Conservation (phyloP, 352 stramenopile species). For the Phytophthora pinifolia region DNA sequence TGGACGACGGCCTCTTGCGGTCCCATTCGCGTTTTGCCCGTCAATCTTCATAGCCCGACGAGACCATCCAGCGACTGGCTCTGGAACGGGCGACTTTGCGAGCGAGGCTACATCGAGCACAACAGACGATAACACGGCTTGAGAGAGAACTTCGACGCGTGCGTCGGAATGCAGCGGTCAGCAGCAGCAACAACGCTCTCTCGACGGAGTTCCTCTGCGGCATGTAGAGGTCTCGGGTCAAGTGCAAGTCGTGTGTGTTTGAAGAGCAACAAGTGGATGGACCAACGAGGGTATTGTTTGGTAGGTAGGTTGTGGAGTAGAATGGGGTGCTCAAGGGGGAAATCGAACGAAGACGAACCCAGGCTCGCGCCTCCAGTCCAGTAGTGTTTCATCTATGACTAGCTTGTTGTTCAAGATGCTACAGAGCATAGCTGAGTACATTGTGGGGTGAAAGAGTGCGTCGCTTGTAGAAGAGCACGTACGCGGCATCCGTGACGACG, state of each 20-base stretch:
- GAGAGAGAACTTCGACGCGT: constrained; percentile 61
- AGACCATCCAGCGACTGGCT: constrained; percentile 57
- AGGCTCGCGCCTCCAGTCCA: constrained; percentile 16
- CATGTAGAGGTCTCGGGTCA: constrained; percentile 34
- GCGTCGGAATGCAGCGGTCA: constrained; percentile 43
- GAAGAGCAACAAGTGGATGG: constrained; percentile 18
- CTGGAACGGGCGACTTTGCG: constrained; percentile 46
- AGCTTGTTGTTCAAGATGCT: constrained; percentile 12
- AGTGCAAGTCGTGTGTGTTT: neutral
- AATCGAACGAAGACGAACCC: constrained; percentile 28
- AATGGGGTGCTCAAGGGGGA: constrained; percentile 12
- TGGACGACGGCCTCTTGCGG: constrained; percentile 32
- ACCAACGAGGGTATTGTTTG: constrained; percentile 14
- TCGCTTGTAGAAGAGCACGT: constrained; percentile 93
- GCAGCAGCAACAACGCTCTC: constrained; percentile 38
- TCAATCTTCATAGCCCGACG: constrained; percentile 36
- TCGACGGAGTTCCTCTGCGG: constrained; percentile 70
- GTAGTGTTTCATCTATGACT: constrained; percentile 14
- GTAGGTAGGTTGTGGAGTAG: constrained; percentile 10
- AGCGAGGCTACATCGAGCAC: constrained; percentile 46
- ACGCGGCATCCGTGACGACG: constrained; percentile 83
- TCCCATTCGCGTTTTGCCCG: constrained; percentile 33
- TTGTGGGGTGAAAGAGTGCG: constrained; percentile 71
- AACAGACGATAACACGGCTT: constrained; percentile 55
- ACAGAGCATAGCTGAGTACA: constrained; percentile 66